Conservation (phyloP, 495 filamentous ascomycete genomes). For the Penicillium mononematosum region DNA sequence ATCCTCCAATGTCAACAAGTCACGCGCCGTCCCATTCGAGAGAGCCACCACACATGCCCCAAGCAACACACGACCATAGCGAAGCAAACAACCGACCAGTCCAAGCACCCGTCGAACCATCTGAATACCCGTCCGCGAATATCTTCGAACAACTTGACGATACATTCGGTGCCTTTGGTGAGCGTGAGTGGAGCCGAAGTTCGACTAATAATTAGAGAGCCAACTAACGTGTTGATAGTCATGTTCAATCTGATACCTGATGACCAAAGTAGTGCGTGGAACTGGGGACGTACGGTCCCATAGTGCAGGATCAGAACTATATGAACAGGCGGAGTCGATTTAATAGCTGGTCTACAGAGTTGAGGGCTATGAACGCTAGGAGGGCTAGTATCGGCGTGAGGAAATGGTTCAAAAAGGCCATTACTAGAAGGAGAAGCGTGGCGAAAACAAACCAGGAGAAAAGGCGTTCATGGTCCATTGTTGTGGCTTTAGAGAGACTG, state of each 20-base stretch:
- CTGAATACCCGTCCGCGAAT: conserved; percentile 5
- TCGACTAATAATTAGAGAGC: neutral
- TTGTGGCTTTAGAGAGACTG: neutral
- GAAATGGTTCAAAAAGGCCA: neutral
- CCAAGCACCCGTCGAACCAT: neutral
- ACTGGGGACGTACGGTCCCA: conserved; percentile 7
- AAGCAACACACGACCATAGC: neutral
- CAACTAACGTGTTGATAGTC: neutral
- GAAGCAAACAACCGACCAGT: neutral
- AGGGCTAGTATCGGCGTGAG: neutral
- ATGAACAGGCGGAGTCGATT: neutral
- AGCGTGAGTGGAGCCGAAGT: conserved; percentile 3
- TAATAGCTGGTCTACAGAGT: neutral
- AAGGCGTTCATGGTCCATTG: neutral
- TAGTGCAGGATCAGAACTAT: neutral
- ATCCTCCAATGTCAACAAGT: neutral
- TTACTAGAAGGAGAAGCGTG: neutral
- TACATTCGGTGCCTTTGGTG: conserved; percentile 15
- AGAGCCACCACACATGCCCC: neutral
- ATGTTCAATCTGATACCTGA: conserved; percentile 14
- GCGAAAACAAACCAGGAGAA: neutral
- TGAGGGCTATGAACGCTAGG: neutral
- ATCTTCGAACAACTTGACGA: conserved; percentile 14
- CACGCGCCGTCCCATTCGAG: neutral
- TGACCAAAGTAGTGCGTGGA: conserved; percentile 9